Evolutionary conservation across 768 basidiomycete genomes (phyloP).

Genomic region (Dioszegia aurantiaca): DNA sequence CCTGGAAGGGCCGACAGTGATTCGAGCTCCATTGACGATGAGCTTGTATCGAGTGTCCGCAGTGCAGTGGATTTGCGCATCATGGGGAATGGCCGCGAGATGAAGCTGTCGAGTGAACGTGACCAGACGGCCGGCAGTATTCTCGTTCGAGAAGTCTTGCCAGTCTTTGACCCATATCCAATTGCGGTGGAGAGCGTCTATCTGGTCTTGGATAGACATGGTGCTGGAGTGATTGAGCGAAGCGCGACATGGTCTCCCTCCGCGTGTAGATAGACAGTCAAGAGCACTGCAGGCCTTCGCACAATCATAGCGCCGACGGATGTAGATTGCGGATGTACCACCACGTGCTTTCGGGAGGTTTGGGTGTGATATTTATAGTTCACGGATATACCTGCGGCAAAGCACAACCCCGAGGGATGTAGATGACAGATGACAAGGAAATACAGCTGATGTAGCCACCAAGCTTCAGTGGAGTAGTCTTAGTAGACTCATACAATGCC

Average conservation of each 20-base stretch:
- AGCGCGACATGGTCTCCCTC: too few species aligned
- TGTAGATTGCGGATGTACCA: too few species aligned
- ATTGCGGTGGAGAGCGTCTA: conserved; percentile 5
- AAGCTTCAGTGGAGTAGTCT: too few species aligned
- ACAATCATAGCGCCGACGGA: too few species aligned
- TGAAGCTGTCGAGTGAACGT: conserved; percentile 1
- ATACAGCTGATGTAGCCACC: too few species aligned
- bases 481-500: too few species aligned
- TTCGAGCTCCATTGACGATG: conserved; percentile 24
- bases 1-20: conserved; percentile 24
- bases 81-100: not conserved
- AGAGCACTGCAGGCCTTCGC: too few species aligned
- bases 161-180: conserved; percentile 17
- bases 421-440: too few species aligned
- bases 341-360: too few species aligned
- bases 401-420: not conserved
- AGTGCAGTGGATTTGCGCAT: conserved; percentile 8
- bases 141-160: conserved; percentile 1
- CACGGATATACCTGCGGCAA: too few species aligned
- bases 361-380: too few species aligned
- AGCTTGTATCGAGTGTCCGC: conserved; percentile 38
- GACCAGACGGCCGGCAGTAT: conserved; percentile 10
- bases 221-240: not conserved
- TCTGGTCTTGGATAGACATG: not conserved
- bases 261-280: too few species aligned